These are phyloP conservation scores for Penicillium palitans DNA, from an alignment of 2,329 filamentous ascomycete species.

Conservation along the genomic window DNA sequence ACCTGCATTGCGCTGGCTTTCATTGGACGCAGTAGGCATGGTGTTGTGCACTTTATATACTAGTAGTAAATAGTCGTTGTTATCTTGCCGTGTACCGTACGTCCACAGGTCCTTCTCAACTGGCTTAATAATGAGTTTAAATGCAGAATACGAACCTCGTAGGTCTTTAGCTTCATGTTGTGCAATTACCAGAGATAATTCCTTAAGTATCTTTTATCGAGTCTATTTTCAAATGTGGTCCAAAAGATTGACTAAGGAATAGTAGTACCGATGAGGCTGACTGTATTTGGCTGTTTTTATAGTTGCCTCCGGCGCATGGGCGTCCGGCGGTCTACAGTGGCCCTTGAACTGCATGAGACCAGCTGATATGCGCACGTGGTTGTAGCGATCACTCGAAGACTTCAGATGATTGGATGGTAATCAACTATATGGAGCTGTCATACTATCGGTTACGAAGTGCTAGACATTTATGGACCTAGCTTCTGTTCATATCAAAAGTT, in stretches of 20 bases:
- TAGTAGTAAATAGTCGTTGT: background rate
- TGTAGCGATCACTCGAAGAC: background rate
- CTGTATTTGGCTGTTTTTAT: background rate
- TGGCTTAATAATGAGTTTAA: background rate
- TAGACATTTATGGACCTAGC: background rate
- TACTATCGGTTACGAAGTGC: background rate
- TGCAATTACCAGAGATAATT: background rate
- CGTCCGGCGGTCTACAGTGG: background rate
- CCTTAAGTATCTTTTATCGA: background rate
- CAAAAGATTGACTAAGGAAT: background rate
- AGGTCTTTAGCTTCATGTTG: background rate
- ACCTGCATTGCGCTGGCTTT: background rate
- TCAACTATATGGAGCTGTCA: background rate
- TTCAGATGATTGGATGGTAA: background rate
- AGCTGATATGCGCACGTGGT: background rate
- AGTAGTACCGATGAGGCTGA: background rate
- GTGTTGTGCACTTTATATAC: background rate
- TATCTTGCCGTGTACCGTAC: background rate
- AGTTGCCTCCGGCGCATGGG: background rate
- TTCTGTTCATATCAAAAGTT: background rate
- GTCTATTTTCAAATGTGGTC: background rate
- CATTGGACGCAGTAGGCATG: background rate
- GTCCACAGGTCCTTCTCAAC: background rate
- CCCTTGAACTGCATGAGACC: background rate
- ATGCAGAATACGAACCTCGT: background rate